Conservation (phyloP, 768 basidiomycete genomes). For the Zangia roseola region DNA sequence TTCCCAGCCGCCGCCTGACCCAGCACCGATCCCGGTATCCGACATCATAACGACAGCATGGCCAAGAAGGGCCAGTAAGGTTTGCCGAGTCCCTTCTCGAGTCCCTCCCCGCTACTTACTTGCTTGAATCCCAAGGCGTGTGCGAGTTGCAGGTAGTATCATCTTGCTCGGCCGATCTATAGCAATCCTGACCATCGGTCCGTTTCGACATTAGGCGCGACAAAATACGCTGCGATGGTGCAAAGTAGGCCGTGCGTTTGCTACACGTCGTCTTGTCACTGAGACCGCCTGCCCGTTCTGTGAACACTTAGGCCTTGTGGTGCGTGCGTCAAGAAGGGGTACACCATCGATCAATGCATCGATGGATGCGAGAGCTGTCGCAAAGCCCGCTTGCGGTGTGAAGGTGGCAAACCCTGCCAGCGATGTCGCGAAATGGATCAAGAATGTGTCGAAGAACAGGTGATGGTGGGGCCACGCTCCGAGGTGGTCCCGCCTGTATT, state of each 20-base stretch:
- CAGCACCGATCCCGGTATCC: constrained; percentile 47
- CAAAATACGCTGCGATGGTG: constrained; percentile 60
- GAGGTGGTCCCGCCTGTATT: constrained; percentile 24
- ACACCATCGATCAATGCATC: constrained; percentile 50
- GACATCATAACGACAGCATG: constrained; percentile 47
- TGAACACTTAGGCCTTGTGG: constrained; percentile 48
- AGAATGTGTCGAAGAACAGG: constrained; percentile 48
- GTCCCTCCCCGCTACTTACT: constrained; percentile 11
- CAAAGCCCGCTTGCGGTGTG: constrained; percentile 44
- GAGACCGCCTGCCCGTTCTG: not conserved
- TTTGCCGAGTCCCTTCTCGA: constrained; percentile 25
- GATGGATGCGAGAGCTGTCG: constrained; percentile 64
- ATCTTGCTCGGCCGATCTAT: not conserved
- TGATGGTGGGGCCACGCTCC: constrained; percentile 20
- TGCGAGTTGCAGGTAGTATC: constrained; percentile 51
- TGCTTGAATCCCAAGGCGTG: constrained; percentile 43
- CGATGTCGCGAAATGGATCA: constrained; percentile 35
- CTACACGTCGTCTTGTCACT: not conserved
- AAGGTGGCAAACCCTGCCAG: constrained; percentile 37
- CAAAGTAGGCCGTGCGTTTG: constrained; percentile 36
- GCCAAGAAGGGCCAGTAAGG: constrained; percentile 55
- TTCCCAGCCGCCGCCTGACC: constrained; percentile 35
- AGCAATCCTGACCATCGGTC: constrained; percentile 1
- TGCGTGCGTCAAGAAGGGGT: constrained; percentile 56
- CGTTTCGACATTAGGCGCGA: constrained; percentile 43